Conservation (phyloP, 2,329 filamentous ascomycete genomes). For the Calonectria honghensis region DNA sequence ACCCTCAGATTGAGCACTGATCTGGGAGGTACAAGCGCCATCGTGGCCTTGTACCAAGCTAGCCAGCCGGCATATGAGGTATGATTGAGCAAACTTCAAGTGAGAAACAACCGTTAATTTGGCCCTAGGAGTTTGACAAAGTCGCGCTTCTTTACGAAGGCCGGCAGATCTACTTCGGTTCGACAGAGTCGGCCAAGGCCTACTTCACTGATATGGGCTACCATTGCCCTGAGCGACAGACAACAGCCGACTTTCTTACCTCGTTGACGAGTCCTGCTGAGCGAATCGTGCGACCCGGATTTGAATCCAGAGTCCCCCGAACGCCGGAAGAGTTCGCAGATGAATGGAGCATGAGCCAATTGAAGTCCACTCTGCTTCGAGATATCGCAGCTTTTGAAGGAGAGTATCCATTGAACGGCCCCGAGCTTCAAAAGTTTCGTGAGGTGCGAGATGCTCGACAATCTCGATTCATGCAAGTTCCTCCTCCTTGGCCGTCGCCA, state of each 20-base stretch:
- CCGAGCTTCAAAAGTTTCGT: constrained; percentile 35
- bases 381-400: constrained; percentile 35
- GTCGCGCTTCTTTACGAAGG: constrained; percentile 80
- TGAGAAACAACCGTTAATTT: neutral
- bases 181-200: constrained; percentile 70
- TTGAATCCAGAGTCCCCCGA: constrained; percentile 56
- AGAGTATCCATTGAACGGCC: constrained; percentile 29
- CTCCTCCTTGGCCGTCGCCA: neutral
- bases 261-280: constrained; percentile 65
- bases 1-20: constrained; percentile 45
- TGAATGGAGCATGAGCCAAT: constrained; percentile 56
- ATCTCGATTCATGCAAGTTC: constrained; percentile 40
- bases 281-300: constrained; percentile 56
- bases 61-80: constrained; percentile 70
- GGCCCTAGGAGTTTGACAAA: constrained; percentile 76
- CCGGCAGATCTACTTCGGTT: constrained; percentile 79
- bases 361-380: constrained; percentile 19
- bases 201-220: constrained; percentile 79
- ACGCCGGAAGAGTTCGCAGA: constrained; percentile 61
- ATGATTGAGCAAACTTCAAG: neutral
- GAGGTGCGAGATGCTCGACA: constrained; percentile 41
- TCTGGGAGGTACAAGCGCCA: constrained; percentile 39
- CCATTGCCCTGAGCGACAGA: constrained; percentile 75
- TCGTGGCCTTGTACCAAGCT: constrained; percentile 73
- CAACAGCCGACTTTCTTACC: constrained; percentile 79